phyloP scores from a whole-genome alignment of 371 early-diverging fungal genomes.

The Mucor racemosus region DNA sequence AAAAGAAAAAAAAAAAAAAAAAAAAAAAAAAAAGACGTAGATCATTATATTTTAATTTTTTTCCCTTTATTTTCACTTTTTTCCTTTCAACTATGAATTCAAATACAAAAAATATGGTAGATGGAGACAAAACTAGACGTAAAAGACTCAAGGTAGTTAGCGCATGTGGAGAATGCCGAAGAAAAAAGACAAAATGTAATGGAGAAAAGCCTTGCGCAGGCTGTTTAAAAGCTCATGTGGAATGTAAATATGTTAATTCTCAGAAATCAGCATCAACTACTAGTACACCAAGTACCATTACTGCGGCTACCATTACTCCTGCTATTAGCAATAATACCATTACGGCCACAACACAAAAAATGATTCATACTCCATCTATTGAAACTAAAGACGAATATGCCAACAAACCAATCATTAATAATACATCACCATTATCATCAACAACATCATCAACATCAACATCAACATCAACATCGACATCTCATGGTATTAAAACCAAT shows the following conservation, averaged over 20 bases:
- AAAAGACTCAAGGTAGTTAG: conserved; percentile 42
- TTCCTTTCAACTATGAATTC: neutral
- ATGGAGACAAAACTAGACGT: conserved; percentile 31
- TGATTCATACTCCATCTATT: neutral
- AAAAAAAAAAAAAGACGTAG: neutral
- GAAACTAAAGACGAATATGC: conserved; percentile 24
- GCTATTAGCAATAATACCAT: neutral
- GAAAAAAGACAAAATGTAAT: conserved; percentile 44
- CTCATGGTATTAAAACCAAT: neutral
- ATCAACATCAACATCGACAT: neutral
- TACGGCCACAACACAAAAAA: neutral
- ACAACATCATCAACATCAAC: neutral
- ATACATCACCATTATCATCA: neutral
- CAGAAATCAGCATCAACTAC: conserved; percentile 1
- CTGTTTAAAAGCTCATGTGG: conserved; percentile 37
- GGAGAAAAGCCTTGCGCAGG: conserved; percentile 37
- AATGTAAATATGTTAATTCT: conserved; percentile 30
- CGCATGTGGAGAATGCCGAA: conserved; percentile 39
- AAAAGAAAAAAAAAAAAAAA: too few relatives aligned
- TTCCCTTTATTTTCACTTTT: conserved; percentile 6
- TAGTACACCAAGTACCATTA: neutral
- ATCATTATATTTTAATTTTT: conserved; percentile 1
- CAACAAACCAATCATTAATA: neutral
- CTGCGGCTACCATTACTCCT: neutral
- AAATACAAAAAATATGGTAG: conserved; percentile 1